These are phyloP conservation scores for Paecilomyces variotii DNA, from an alignment of 2,329 filamentous ascomycete genomes.

Conservation along the genomic window DNA sequence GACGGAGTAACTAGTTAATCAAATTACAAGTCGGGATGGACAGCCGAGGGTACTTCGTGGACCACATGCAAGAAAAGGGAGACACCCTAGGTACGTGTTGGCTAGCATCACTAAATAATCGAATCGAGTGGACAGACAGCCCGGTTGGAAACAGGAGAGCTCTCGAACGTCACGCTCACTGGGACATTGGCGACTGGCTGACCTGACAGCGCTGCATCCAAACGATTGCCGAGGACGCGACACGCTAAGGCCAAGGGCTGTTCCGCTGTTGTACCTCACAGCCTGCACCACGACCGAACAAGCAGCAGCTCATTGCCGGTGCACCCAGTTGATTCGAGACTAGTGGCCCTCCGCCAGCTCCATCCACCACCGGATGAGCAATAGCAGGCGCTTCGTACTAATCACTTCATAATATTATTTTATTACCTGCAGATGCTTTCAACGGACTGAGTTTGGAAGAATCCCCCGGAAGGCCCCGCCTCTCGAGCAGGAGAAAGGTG, in stretches of 20 bases:
- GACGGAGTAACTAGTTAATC: background rate
- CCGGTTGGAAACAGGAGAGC: background rate
- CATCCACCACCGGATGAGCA: background rate
- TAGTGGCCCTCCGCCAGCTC: background rate
- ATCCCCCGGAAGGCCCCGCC: background rate
- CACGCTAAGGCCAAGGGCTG: background rate
- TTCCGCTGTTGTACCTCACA: background rate
- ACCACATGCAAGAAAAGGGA: background rate
- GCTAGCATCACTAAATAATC: background rate
- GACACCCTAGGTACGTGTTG: background rate
- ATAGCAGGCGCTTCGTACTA: background rate
- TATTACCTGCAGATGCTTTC: background rate
- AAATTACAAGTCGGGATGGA: background rate
- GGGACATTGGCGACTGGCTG: background rate
- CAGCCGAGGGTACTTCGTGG: background rate
- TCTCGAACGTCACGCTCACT: background rate
- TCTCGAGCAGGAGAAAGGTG: background rate
- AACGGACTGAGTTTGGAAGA: background rate
- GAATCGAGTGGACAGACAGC: too few species aligned
- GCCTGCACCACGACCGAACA: background rate
- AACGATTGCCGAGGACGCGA: background rate
- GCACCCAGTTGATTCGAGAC: background rate
- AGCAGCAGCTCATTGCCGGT: background rate
- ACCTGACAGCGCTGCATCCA: background rate
- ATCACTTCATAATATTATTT: background rate